Evolutionary conservation across 2,329 filamentous ascomycete genomes (phyloP), one percentile per base, ranked within the genome.

Genomic region (Penicillium expansum): DNA sequence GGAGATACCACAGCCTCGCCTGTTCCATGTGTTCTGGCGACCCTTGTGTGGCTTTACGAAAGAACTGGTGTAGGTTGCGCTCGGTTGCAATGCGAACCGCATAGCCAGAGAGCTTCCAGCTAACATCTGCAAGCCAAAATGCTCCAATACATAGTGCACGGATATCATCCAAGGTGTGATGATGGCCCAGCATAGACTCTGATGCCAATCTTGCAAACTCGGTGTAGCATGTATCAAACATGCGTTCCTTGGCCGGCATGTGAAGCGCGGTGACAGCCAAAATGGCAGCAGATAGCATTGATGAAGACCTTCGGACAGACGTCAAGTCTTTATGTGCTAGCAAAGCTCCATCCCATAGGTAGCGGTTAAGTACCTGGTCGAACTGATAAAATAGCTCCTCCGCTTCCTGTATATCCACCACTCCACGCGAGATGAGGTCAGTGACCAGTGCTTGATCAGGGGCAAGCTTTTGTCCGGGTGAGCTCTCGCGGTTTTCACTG

Each of bases 71-170:
- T 24, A 78, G 66, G 42, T 74, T 74, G 33, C 72, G 75, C 56
- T 78, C 76, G 4, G 74, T 78, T 7, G 77, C 74, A 59, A 76
- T 76, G 9, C 74, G 73, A 10, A 76, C 72, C 10, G 74, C 74
- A 59, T 76, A 74, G 3, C 73, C 74, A n/a, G 74, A 76, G 3
- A 76, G 60, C 55, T 76, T 81, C 79, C 69, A 79, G 72, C 60
- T 80, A 16, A 83, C 77, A 63, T 84, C 80, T 22, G 79, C 79
- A 9, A 84, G 74, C 82, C 82, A 84, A 61, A 82, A 83, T 5
- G 80, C 79, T 8, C 77, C 81, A 42, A 83, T 80, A 58, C 81
- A 83, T 47, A 84, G 68, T 2, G 80, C 82, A 32, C 80, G 76
- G 51, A 84, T 71, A 61, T 80, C 78, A 59, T 83, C 80, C 53